Evolutionary conservation across 768 basidiomycete genomes (phyloP).

Genomic region (Amanita rimosa): DNA sequence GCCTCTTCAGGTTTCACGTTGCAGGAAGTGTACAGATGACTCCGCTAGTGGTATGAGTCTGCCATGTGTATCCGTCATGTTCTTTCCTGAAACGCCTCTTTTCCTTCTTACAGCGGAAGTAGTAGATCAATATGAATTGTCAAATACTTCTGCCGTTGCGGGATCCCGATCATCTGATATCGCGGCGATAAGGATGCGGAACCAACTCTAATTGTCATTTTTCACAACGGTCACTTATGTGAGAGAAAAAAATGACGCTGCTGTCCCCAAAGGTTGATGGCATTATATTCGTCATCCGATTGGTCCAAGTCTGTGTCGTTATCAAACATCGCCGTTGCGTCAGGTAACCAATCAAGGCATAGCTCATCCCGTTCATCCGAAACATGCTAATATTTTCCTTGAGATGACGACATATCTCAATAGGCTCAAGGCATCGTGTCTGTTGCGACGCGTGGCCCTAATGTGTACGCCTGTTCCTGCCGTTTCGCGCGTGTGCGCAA

Average conservation of each 20-base stretch:
- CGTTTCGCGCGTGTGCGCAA: background rate
- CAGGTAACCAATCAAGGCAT: background rate
- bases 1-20: background rate
- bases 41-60: background rate
- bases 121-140: background rate
- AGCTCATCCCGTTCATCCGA: background rate
- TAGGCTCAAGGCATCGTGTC: background rate
- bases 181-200: conserved; percentile 2
- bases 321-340: background rate
- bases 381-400: background rate
- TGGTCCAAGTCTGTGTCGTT: background rate
- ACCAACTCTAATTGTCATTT: conserved; percentile 1
- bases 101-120: background rate
- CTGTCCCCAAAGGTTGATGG: background rate
- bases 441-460: background rate
- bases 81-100: background rate
- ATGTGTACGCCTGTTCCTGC: background rate
- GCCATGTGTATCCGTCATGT: background rate
- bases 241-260: conserved; percentile 1
- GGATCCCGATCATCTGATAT: background rate
- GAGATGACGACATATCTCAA: background rate
- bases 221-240: background rate
- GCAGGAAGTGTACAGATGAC: background rate
- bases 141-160: background rate
- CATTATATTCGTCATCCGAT: background rate